A percentile compares a stretch with the other conserved stretches of the same genome.
Evolutionary conservation across 1,284 basidiomycete genomes (phyloP).

Genomic region (Sporisorium sorghi): DNA sequence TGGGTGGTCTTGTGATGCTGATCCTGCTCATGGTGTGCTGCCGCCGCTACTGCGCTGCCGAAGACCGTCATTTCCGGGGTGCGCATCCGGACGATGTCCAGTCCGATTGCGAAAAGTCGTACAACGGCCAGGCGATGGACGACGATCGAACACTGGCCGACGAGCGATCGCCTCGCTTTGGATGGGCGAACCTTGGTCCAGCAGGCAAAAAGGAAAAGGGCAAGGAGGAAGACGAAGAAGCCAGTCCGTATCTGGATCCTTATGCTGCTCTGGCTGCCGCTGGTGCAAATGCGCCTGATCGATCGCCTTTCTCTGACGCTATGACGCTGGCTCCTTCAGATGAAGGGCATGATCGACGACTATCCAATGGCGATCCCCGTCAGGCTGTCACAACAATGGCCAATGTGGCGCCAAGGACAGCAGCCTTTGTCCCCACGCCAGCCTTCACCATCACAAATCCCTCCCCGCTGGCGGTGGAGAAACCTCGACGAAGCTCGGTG

Average conservation of each 20-base stretch:
- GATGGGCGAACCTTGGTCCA: slow-evolving; percentile 28
- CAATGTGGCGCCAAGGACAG: slow-evolving; percentile 11
- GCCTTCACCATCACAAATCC: slow-evolving; percentile 38
- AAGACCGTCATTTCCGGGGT: slow-evolving; percentile 47
- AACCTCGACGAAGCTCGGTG: slow-evolving; percentile 32
- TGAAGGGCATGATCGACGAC: slow-evolving; percentile 17
- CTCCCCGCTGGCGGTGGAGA: slow-evolving; percentile 35
- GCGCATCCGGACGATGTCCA: slow-evolving; percentile 20
- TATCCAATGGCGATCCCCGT: slow-evolving; percentile 12
- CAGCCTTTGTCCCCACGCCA: slow-evolving; percentile 12
- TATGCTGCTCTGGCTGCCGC: slow-evolving; percentile 15
- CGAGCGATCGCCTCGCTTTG: slow-evolving; percentile 37
- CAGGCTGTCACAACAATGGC: slow-evolving; percentile 24
- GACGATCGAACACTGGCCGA: slow-evolving; percentile 56
- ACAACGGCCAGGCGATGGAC: slow-evolving; percentile 21
- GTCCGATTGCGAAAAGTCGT: slow-evolving; percentile 33
- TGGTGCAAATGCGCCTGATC: not conserved
- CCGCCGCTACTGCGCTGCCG: slow-evolving; percentile 49
- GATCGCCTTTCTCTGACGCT: slow-evolving; percentile 46
- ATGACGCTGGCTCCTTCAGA: slow-evolving; percentile 42
- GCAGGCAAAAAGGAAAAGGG: slow-evolving; percentile 30
- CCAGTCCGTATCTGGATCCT: slow-evolving; percentile 49
- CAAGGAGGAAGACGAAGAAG: slow-evolving; percentile 29
- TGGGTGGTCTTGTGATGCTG: slow-evolving; percentile 53
- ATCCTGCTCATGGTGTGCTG: slow-evolving; percentile 58